These are phyloP conservation scores for Litchi chinensis DNA, from an alignment of 345 rosid species.

Conservation along the genomic window DNA sequence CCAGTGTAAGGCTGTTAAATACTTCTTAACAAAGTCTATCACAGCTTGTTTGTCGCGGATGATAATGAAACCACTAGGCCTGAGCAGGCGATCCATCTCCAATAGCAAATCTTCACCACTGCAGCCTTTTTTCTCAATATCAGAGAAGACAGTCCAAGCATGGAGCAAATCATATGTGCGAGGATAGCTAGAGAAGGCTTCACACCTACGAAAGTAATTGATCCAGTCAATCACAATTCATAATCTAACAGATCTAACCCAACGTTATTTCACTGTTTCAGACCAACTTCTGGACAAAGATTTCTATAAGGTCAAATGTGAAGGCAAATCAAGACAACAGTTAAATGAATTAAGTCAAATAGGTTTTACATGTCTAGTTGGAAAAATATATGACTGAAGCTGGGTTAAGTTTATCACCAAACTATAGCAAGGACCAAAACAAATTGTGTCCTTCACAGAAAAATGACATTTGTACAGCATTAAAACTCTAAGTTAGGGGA, in stretches of 20 bases:
- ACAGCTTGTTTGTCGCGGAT: slow-evolving; percentile 67
- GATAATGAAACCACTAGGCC: slow-evolving; percentile 82
- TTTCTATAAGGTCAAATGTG: slow-evolving; percentile 4
- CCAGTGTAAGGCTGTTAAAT: slow-evolving; percentile 79
- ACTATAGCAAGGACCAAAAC: background rate
- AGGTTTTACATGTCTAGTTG: background rate
- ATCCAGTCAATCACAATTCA: slow-evolving; percentile 9
- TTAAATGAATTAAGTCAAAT: background rate
- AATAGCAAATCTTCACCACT: slow-evolving; percentile 76
- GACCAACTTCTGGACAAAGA: background rate
- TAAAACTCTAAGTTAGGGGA: background rate
- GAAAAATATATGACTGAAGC: background rate
- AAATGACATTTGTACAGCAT: background rate
- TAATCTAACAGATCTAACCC: background rate
- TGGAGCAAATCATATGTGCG: slow-evolving; percentile 90
- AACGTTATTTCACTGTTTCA: slow-evolving; percentile 2
- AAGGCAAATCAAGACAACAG: background rate
- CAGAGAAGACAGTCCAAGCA: slow-evolving; percentile 72
- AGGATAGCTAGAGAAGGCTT: slow-evolving; percentile 88
- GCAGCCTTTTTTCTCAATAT: slow-evolving; percentile 72
- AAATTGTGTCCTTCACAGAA: background rate
- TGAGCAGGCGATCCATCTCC: slow-evolving; percentile 93
- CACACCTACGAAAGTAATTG: slow-evolving; percentile 62
- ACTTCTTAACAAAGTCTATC: slow-evolving; percentile 68
- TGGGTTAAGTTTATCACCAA: background rate